A percentile compares a stretch with the other conserved stretches of the same genome.
These are phyloP conservation scores for Skeletonema costatum DNA, from an alignment of 108 stramenopile genomes.

Conservation along the genomic window DNA sequence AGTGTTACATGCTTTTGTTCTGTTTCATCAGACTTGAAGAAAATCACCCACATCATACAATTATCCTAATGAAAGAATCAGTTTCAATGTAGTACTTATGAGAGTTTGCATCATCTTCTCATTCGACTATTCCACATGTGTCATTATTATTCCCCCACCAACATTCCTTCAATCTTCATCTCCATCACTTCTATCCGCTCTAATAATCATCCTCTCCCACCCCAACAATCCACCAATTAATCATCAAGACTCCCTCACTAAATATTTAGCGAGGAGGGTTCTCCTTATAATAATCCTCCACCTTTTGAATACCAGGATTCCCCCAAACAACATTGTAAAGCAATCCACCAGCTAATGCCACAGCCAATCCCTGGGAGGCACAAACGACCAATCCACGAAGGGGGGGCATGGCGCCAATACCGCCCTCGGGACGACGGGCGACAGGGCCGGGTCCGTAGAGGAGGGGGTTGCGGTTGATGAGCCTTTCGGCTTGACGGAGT, in stretches of 20 bases:
- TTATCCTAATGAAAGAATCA: neutral
- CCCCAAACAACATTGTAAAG: conserved; percentile 67
- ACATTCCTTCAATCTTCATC: neutral
- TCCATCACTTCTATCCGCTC: neutral
- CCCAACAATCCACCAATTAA: neutral
- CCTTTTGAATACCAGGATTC: conserved; percentile 59
- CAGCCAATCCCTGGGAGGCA: conserved; percentile 63
- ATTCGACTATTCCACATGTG: neutral
- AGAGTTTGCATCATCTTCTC: neutral
- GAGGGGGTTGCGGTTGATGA: conserved; percentile 69
- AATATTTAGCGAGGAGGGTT: conserved; percentile 78
- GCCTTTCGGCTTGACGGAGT: conserved; percentile 35
- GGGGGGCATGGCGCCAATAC: conserved; percentile 73
- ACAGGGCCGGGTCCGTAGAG: conserved; percentile 86
- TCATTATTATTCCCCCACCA: neutral
- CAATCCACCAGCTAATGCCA: conserved; percentile 60
- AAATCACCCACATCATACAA: neutral
- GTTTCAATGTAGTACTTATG: neutral
- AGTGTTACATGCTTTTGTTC: neutral
- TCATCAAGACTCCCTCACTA: neutral
- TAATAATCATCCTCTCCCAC: neutral
- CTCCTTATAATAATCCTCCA: conserved; percentile 85
- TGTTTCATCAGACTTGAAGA: neutral
- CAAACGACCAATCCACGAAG: conserved; percentile 67
- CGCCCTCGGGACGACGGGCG: conserved; percentile 62